These are phyloP conservation scores for Elaeis oleifera DNA, from an alignment of 202 grass and related monocot species.

Conservation along the genomic window DNA sequence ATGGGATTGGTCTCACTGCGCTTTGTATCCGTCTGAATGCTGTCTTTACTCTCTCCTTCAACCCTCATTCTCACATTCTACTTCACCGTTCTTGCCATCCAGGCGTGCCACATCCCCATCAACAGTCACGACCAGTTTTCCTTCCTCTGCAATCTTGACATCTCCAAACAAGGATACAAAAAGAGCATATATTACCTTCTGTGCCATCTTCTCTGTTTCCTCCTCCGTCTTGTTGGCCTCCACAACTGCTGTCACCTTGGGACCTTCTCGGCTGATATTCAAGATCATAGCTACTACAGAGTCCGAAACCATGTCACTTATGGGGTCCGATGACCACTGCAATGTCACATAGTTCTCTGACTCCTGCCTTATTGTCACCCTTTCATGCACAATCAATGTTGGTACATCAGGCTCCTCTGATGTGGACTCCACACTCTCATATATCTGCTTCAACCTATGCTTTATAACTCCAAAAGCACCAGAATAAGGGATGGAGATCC, in stretches of 20 bases:
- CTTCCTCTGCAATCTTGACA: conserved; percentile 66
- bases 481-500: conserved; percentile 61
- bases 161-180: conserved; percentile 81
- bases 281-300: conserved; percentile 78
- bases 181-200: conserved; percentile 61
- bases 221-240: conserved; percentile 51
- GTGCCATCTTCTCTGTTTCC: conserved; percentile 57
- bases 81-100: conserved; percentile 56
- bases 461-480: conserved; percentile 82
- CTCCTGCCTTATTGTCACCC: conserved; percentile 60
- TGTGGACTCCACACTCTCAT: conserved; percentile 58
- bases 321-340: conserved; percentile 74
- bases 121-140: conserved; percentile 53
- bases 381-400: conserved; percentile 55
- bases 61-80: conserved; percentile 53
- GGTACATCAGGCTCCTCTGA: conserved; percentile 60
- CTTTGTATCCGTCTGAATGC: conserved; percentile 66
- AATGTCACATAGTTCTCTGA: conserved; percentile 72
- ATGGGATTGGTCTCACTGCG: conserved; percentile 73
- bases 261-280: conserved; percentile 73
- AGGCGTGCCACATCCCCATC: conserved; percentile 56
- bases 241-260: conserved; percentile 47
- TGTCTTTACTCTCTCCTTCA: conserved; percentile 64
- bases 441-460: conserved; percentile 87
- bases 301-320: conserved; percentile 97